Conservation (phyloP, 495 filamentous ascomycete species). For the Talaromyces borbonicus region DNA sequence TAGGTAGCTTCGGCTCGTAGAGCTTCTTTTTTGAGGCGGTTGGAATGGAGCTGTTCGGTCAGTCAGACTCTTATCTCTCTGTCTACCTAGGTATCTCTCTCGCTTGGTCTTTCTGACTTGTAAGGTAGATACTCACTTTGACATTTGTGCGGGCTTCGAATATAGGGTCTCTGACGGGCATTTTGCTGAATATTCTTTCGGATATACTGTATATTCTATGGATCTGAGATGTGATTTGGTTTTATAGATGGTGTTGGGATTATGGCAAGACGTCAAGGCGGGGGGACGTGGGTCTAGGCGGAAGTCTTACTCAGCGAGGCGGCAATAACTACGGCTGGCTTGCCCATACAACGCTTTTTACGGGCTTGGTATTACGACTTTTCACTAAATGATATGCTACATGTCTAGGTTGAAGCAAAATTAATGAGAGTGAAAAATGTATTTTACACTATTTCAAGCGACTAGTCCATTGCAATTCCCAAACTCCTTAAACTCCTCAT, state of each 20-base stretch:
- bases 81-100: too few relatives aligned
- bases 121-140: conserved; percentile 22
- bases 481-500: conserved; percentile 6
- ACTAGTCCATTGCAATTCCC: neutral
- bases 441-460: neutral
- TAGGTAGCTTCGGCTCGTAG: conserved; percentile 35
- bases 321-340: too few relatives aligned
- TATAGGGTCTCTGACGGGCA: conserved; percentile 40
- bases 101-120: too few relatives aligned
- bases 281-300: too few relatives aligned
- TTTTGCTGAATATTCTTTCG: conserved; percentile 17
- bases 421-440: neutral
- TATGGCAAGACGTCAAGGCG: too few relatives aligned
- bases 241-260: neutral
- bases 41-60: conserved; percentile 30
- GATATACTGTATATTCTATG: neutral
- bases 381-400: too few relatives aligned
- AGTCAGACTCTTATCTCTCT: too few relatives aligned
- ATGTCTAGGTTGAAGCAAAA: too few relatives aligned
- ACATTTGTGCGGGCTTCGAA: conserved; percentile 44
- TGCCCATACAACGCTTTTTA: too few relatives aligned
- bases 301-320: too few relatives aligned
- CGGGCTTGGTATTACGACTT: too few relatives aligned
- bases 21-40: conserved; percentile 39
- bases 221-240: neutral